Percentiles rank a stretch among this genome's conserved stretches.
phyloP scores from a whole-genome alignment of 2,329 filamentous ascomycete species.

The Ascochyta viciae-villosae region DNA sequence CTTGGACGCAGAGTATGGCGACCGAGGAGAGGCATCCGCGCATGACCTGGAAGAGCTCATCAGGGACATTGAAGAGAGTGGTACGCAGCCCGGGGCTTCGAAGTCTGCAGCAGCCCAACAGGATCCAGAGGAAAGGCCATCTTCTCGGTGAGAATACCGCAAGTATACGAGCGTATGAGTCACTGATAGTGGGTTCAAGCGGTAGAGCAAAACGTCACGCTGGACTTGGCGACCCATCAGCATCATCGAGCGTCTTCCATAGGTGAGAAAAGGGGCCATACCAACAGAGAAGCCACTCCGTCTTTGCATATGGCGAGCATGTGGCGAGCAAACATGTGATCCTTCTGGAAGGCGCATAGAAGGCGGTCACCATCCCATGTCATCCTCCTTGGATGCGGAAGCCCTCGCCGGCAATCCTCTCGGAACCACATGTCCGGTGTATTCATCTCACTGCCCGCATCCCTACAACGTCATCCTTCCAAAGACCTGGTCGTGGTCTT shows the following conservation, averaged over 20 bases:
- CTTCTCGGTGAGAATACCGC: constrained; percentile 1
- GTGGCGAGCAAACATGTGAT: constrained; percentile 10
- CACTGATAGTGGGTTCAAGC: not conserved
- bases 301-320: constrained; percentile 23
- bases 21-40: constrained; percentile 19
- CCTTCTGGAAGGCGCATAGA: constrained; percentile 15
- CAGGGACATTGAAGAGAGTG: constrained; percentile 26
- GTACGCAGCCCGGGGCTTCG: constrained; percentile 1
- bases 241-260: not conserved
- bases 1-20: constrained; percentile 40
- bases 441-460: constrained; percentile 2
- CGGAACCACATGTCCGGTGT: not conserved
- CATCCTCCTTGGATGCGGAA: constrained; percentile 5
- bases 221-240: not conserved
- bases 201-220: not conserved
- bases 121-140: constrained; percentile 12
- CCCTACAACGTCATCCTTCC: constrained; percentile 13
- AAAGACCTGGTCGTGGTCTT: not conserved
- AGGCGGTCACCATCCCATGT: constrained; percentile 6
- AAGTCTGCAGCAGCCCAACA: constrained; percentile 18
- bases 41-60: constrained; percentile 26
- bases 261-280: constrained; percentile 5
- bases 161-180: not conserved
- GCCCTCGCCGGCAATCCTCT: not conserved
- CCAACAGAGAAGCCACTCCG: constrained; percentile 6